Conservation (phyloP, 2,329 filamentous ascomycete species). For the Venturia oleaginea region DNA sequence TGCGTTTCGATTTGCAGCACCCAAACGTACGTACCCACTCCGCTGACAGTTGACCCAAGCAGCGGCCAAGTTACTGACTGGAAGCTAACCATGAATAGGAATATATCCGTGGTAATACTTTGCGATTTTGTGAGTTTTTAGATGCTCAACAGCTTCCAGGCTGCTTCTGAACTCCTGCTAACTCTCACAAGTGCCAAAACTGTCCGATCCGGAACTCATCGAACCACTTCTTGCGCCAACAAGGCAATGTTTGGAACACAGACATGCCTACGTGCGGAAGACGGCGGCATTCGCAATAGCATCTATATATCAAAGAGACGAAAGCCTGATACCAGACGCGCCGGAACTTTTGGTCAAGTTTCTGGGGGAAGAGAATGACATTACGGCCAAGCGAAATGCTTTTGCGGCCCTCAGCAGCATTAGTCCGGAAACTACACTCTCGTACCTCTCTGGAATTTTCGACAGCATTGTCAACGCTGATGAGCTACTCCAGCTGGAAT, state of each 20-base stretch:
- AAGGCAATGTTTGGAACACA: slow-evolving; percentile 84
- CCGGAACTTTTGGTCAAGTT: slow-evolving; percentile 86
- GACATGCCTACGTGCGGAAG: slow-evolving; percentile 96
- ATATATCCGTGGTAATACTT: slow-evolving; percentile 95
- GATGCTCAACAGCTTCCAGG: no score
- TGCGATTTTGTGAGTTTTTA: slow-evolving; percentile 36
- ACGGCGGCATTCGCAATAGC: slow-evolving; percentile 93
- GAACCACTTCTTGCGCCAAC: slow-evolving; percentile 91
- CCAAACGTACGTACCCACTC: slow-evolving; percentile 71
- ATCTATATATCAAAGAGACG: slow-evolving; percentile 85
- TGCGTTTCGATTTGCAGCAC: slow-evolving; percentile 93
- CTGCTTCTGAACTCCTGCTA: no score
- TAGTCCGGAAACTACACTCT: slow-evolving; percentile 83
- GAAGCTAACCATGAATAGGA: slow-evolving; percentile 51
- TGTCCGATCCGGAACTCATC: slow-evolving; percentile 89
- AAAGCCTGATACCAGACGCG: slow-evolving; percentile 87
- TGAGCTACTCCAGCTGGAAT: slow-evolving; percentile 83
- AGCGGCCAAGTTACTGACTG: background rate
- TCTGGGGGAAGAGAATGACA: slow-evolving; percentile 81
- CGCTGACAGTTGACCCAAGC: slow-evolving; percentile 45
- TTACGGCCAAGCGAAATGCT: slow-evolving; percentile 95
- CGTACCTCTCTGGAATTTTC: slow-evolving; percentile 81
- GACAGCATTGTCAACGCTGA: slow-evolving; percentile 91
- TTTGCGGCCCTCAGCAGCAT: slow-evolving; percentile 87
- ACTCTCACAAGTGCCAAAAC: slow-evolving; percentile 52